Percentiles rank a stretch among this genome's conserved stretches.
phyloP scores from a whole-genome alignment of 257 asterid species.

The Voacanga thouarsii region DNA sequence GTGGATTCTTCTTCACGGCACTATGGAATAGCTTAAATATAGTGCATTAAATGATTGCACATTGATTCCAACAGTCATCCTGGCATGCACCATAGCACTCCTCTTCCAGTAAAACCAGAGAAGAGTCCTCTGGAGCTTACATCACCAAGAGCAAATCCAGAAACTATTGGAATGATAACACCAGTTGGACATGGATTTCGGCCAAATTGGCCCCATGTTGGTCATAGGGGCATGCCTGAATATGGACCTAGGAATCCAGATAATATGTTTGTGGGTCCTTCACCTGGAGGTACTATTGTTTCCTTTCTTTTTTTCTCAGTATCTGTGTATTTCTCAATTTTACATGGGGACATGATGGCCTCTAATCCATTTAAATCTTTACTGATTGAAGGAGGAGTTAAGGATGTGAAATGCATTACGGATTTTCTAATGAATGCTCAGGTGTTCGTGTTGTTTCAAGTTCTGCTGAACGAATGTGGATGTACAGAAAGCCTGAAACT shows the following conservation, averaged over 20 bases:
- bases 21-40: neutral
- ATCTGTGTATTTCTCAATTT: neutral
- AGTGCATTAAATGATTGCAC: neutral
- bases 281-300: constrained; percentile 28
- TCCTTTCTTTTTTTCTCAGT: neutral
- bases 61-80: constrained; percentile 45
- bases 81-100: constrained; percentile 38
- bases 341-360: neutral
- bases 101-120: constrained; percentile 46
- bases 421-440: constrained; percentile 13
- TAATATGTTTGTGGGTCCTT: constrained; percentile 26
- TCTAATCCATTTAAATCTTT: neutral
- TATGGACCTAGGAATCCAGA: constrained; percentile 35
- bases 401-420: neutral
- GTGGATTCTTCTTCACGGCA: neutral
- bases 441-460: constrained; percentile 30
- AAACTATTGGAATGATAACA: constrained; percentile 47
- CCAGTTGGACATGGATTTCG: constrained; percentile 52
- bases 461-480: constrained; percentile 35
- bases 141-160: constrained; percentile 71
- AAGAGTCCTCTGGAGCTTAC: constrained; percentile 48
- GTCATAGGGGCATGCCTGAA: constrained; percentile 48
- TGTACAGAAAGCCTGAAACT: constrained; percentile 41
- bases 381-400: neutral
- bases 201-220: constrained; percentile 50